Conservation (phyloP, 306 rosid species). For the Cercis canadensis region DNA sequence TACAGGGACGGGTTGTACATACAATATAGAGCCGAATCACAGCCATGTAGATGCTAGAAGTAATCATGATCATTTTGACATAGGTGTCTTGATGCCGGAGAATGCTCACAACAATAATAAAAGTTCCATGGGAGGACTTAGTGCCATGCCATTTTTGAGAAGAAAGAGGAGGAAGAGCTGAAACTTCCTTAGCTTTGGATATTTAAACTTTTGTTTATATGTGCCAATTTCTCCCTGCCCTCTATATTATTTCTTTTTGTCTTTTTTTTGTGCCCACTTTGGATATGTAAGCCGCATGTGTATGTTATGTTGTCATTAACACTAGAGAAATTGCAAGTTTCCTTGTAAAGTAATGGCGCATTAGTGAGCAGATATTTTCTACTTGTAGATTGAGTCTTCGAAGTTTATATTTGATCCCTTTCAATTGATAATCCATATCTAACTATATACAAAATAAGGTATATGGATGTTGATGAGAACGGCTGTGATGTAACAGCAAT, state of each 20-base stretch:
- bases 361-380: too few relatives aligned
- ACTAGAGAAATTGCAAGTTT: too few relatives aligned
- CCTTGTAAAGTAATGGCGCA: too few relatives aligned
- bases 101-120: slow-evolving; percentile 34
- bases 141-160: slow-evolving; percentile 78
- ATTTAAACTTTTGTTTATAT: background rate
- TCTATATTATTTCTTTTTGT: background rate
- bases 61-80: slow-evolving; percentile 38
- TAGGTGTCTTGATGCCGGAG: slow-evolving; percentile 34
- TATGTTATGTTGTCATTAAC: too few relatives aligned
- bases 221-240: background rate
- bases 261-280: too few relatives aligned
- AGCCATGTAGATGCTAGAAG: slow-evolving; percentile 25
- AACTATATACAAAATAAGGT: too few relatives aligned
- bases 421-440: too few relatives aligned
- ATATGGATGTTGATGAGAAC: too few relatives aligned
- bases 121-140: slow-evolving; percentile 46
- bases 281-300: too few relatives aligned
- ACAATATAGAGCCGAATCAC: slow-evolving; percentile 28
- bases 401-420: too few relatives aligned
- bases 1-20: slow-evolving; percentile 23
- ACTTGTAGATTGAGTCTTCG: too few relatives aligned
- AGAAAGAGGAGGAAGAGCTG: slow-evolving; percentile 62
- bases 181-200: slow-evolving; percentile 1
- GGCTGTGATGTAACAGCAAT: too few relatives aligned